phyloP scores from a whole-genome alignment of 2,329 filamentous ascomycete species.

The Stylonectria norvegica region DNA sequence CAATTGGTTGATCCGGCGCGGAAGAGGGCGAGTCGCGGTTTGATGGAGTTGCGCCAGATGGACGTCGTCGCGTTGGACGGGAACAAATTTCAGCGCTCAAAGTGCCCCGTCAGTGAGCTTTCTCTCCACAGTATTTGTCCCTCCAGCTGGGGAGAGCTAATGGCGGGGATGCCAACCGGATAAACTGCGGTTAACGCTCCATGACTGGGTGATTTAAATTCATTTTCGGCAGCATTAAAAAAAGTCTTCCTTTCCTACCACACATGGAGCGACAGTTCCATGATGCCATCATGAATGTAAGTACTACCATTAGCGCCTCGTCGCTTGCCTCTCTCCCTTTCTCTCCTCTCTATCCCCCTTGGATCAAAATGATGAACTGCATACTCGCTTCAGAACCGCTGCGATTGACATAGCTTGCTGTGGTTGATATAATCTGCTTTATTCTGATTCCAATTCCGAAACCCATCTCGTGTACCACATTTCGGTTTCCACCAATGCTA shows the following conservation, averaged over 20 bases:
- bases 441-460: slow-evolving; percentile 10
- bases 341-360: too few species aligned
- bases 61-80: slow-evolving; percentile 24
- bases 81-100: slow-evolving; percentile 36
- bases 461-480: slow-evolving; percentile 8
- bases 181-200: slow-evolving; percentile 21
- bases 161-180: too few species aligned
- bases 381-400: slow-evolving; percentile 49
- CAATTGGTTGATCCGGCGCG: slow-evolving; percentile 28
- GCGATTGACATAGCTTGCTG: slow-evolving; percentile 47
- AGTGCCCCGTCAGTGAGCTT: too few species aligned
- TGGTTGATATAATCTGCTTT: slow-evolving; percentile 41
- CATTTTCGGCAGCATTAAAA: slow-evolving; percentile 10
- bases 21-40: slow-evolving; percentile 20
- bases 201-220: too few species aligned
- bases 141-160: too few species aligned
- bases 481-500: slow-evolving; percentile 14
- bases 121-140: too few species aligned
- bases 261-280: slow-evolving; percentile 31
- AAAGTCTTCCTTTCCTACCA: slow-evolving; percentile 11
- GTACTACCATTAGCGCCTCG: slow-evolving; percentile 16
- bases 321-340: slow-evolving; percentile 2
- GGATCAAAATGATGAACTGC: slow-evolving; percentile 47
- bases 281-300: slow-evolving; percentile 39
- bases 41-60: slow-evolving; percentile 25